Evolutionary conservation across 345 rosid species (phyloP).

Genomic region (Aethionema arabicum): DNA sequence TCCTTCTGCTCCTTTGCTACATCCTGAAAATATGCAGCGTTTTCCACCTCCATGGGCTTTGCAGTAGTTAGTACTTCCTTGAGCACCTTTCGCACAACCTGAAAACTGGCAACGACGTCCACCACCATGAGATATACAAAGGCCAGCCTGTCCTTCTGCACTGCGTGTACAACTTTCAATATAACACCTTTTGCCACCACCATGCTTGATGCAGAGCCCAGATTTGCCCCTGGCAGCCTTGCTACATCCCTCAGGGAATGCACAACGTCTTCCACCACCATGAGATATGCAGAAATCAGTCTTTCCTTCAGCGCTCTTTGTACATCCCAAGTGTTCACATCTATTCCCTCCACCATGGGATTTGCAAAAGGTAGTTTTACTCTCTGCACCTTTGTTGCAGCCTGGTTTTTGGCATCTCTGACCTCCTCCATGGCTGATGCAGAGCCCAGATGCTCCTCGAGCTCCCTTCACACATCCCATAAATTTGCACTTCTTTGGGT

Average conservation of each 20-base stretch:
- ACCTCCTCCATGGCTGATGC: constrained; percentile 95
- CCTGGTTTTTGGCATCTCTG: constrained; percentile 88
- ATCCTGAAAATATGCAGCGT: constrained; percentile 83
- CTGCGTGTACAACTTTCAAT: constrained; percentile 77
- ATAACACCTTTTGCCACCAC: constrained; percentile 90
- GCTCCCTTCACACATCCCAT: constrained; percentile 82
- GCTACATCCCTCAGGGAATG: constrained; percentile 56
- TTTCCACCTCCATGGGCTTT: constrained; percentile 97
- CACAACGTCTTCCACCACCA: constrained; percentile 93
- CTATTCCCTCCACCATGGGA: constrained; percentile 94
- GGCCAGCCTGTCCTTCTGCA: constrained; percentile 90
- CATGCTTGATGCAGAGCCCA: constrained; percentile 88
- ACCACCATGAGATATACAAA: constrained; percentile 97
- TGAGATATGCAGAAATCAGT: constrained; percentile 89
- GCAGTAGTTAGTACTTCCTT: constrained; percentile 82
- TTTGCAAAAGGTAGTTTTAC: constrained; percentile 85
- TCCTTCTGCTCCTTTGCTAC: constrained; percentile 95
- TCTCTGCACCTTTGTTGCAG: constrained; percentile 86
- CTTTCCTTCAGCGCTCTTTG: constrained; percentile 92
- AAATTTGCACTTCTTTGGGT: constrained; percentile 63
- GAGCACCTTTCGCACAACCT: constrained; percentile 82
- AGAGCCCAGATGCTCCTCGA: constrained; percentile 78
- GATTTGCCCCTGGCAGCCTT: constrained; percentile 93
- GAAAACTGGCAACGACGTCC: constrained; percentile 75
- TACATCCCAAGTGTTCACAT: constrained; percentile 87